Evolutionary conservation across 2,329 filamentous ascomycete genomes (phyloP), one percentile per base, ranked within the genome.

Genomic region (Xylogone sp.): DNA sequence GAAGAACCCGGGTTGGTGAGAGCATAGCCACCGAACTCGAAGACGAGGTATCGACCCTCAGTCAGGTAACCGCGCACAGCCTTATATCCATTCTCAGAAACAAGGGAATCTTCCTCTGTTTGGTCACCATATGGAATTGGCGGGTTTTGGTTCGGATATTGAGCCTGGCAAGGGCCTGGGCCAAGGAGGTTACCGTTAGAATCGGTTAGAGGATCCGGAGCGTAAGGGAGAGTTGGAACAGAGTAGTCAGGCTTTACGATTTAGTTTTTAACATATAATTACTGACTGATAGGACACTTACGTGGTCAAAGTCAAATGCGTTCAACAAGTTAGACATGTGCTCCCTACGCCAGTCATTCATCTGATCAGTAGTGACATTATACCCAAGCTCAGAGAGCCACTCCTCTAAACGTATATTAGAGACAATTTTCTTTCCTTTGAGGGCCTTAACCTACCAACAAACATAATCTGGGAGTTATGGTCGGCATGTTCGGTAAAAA

Each of bases 401-500:
- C 57, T 74, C 62, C 62, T 80, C 34, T 39, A 16, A 18, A 5
- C 8, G 5, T 9, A 39, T 39, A 16, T 39, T 39, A 39, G n/a
- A n/a, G n/a, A n/a, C n/a, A n/a, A n/a, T n/a, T n/a, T n/a, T n/a
- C n/a, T n/a, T n/a, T n/a, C n/a, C n/a, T n/a, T n/a, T n/a, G n/a
- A n/a, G n/a, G n/a, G n/a, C n/a, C n/a, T n/a, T 16, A 18, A 16
- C 34, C 12, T 39, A 39, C 34, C 77, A 1, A 81, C 59, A 56
- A 81, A 81, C 42, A 77, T 63, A 22, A 80, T 76, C 52, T 81
- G 77, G 0, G 77, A 81, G 55, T 71, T 79, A 62, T 81, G 78
- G 57, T 81, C 78, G 4, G 73, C 70, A 42, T 76, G 74, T 58
- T 81, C 77, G 1, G 75, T 78, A 54, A 77, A 79, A 2, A 81